Evolutionary conservation across 2,329 filamentous ascomycete species (phyloP).

Genomic region (Calonectria multiphialidica): DNA sequence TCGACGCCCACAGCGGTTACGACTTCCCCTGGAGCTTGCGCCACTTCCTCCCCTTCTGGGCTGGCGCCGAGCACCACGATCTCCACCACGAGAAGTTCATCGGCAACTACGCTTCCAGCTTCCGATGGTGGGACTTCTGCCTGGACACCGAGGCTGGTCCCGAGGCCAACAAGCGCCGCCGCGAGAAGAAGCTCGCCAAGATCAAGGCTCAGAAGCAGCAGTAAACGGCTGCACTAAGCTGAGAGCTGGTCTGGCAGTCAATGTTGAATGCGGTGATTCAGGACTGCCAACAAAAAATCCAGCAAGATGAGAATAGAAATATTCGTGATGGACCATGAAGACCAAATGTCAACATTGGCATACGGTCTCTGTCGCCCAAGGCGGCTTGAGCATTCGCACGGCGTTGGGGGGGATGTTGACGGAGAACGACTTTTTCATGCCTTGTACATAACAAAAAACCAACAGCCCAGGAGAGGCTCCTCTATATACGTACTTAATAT

Average conservation of each 20-base stretch:
- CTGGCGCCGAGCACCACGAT: constrained; percentile 96
- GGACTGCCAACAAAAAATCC: constrained; percentile 21
- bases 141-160: constrained; percentile 94
- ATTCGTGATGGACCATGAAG: constrained; percentile 40
- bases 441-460: constrained; percentile 45
- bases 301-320: constrained; percentile 29
- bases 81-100: constrained; percentile 98
- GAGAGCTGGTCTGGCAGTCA: constrained; percentile 14
- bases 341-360: constrained; percentile 34
- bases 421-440: constrained; percentile 44
- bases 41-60: constrained; percentile 98
- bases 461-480: constrained; percentile 42
- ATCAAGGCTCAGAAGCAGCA: constrained; percentile 76
- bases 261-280: constrained; percentile 43
- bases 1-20: constrained; percentile 97
- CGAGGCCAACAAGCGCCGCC: constrained; percentile 85
- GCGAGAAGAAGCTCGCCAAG: constrained; percentile 79
- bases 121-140: constrained; percentile 98
- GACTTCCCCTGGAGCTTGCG: constrained; percentile 98
- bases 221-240: constrained; percentile 52
- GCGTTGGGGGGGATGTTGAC: constrained; percentile 46
- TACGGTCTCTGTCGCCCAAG: constrained; percentile 34
- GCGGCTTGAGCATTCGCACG: constrained; percentile 43
- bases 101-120: constrained; percentile 97
- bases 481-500: constrained; percentile 47